Conservation (phyloP, 495 filamentous ascomycete species). For the Penicillium maclennaniae region DNA sequence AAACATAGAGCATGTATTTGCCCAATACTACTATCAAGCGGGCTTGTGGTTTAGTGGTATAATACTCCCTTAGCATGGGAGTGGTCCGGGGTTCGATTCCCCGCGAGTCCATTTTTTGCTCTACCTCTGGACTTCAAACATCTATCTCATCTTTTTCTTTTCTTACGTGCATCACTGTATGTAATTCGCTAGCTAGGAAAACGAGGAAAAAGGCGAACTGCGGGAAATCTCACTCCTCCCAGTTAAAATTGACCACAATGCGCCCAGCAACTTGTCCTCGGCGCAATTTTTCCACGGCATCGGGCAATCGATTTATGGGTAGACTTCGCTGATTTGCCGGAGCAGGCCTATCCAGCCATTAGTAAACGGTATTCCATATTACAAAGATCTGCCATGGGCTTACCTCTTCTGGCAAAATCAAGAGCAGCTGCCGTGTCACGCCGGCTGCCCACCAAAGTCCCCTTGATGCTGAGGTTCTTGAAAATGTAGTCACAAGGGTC, state of each 20-base stretch:
- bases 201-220: not conserved
- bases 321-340: slow-evolving; percentile 39
- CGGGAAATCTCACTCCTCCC: slow-evolving; percentile 12
- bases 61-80: slow-evolving; percentile 44
- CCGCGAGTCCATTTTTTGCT: slow-evolving; percentile 40
- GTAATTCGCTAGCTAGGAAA: not conserved
- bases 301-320: slow-evolving; percentile 34
- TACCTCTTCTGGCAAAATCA: slow-evolving; percentile 43
- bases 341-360: slow-evolving; percentile 20
- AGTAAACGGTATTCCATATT: not conserved
- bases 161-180: too few relatives aligned
- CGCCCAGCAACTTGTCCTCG: slow-evolving; percentile 44
- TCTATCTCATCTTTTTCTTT: not conserved
- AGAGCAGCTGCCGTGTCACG: slow-evolving; percentile 41
- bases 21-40: not conserved
- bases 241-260: slow-evolving; percentile 50
- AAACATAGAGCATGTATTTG: too few relatives aligned
- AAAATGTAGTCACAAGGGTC: slow-evolving; percentile 42
- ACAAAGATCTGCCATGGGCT: not conserved
- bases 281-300: slow-evolving; percentile 38
- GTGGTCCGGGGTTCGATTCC: slow-evolving; percentile 56
- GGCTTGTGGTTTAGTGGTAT: slow-evolving; percentile 51
- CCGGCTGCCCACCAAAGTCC: slow-evolving; percentile 47
- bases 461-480: slow-evolving; percentile 43
- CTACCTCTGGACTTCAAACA: too few relatives aligned